These are phyloP conservation scores for Anisogramma anomala DNA, from an alignment of 2,329 filamentous ascomycete species.

Conservation along the genomic window DNA sequence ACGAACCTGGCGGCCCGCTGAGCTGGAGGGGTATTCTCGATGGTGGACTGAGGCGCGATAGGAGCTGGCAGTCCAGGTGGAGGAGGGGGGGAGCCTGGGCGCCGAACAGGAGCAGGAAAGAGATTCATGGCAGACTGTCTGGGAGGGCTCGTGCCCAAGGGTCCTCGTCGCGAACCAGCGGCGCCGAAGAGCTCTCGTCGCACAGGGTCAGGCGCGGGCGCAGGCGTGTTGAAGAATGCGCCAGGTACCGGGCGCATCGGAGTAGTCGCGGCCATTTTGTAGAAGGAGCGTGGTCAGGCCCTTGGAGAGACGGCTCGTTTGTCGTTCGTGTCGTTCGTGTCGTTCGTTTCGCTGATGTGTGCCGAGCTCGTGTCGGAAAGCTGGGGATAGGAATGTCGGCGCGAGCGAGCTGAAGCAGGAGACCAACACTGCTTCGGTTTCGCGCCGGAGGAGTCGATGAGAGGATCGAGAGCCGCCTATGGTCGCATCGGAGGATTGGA, in stretches of 20 bases:
- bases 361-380: background rate
- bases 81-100: conserved; percentile 23
- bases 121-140: conserved; percentile 7
- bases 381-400: background rate
- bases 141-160: conserved; percentile 11
- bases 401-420: background rate
- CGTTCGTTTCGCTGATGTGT: background rate
- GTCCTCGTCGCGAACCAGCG: conserved; percentile 6
- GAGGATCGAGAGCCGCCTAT: background rate
- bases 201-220: conserved; percentile 38
- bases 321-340: background rate
- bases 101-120: conserved; percentile 15
- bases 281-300: background rate
- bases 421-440: background rate
- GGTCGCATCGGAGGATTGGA: background rate
- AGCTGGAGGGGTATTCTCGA: conserved; percentile 46
- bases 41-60: conserved; percentile 26
- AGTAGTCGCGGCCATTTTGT: conserved; percentile 47
- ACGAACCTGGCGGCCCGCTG: conserved; percentile 73
- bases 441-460: no score
- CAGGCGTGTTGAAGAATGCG: conserved; percentile 66
- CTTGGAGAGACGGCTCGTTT: background rate
- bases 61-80: conserved; percentile 25
- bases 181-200: conserved; percentile 40
- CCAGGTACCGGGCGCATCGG: conserved; percentile 64